These are phyloP conservation scores for Aspergillus phoenicis DNA, from an alignment of 2,329 filamentous ascomycete species.

Conservation along the genomic window DNA sequence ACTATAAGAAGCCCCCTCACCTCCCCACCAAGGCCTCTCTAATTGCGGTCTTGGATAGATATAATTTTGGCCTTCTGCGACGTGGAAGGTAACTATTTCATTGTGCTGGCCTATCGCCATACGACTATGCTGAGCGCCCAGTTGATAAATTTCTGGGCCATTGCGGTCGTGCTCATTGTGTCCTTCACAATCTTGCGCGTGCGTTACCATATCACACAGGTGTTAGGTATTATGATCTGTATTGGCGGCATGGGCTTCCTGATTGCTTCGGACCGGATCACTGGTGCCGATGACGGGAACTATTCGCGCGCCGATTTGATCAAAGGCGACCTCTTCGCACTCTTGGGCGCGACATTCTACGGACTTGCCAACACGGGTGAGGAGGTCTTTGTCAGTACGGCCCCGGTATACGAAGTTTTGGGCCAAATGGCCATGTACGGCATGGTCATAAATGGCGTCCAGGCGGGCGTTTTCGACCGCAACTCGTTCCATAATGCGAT, in stretches of 20 bases:
- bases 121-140: conserved; percentile 92
- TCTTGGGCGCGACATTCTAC: conserved; percentile 88
- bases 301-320: conserved; percentile 64
- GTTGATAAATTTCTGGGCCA: conserved; percentile 98
- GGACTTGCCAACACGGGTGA: conserved; percentile 89
- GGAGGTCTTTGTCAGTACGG: conserved; percentile 87
- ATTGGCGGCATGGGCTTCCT: conserved; percentile 89
- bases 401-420: conserved; percentile 89
- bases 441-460: conserved; percentile 85
- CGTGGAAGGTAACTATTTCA: conserved; percentile 97
- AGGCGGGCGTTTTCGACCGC: conserved; percentile 91
- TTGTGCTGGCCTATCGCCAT: conserved; percentile 88
- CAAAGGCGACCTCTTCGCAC: conserved; percentile 89
- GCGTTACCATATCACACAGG: conserved; percentile 84
- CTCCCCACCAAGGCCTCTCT: neutral
- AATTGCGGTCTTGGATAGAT: conserved; percentile 46
- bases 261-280: conserved; percentile 84
- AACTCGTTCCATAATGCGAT: conserved; percentile 64
- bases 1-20: too few species aligned
- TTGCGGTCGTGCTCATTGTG: conserved; percentile 84
- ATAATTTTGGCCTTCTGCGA: conserved; percentile 90
- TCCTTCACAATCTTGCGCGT: conserved; percentile 83
- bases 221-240: conserved; percentile 83
- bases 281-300: conserved; percentile 67
- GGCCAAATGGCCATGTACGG: conserved; percentile 88